Base-by-base conservation (phyloP, 1,284 basidiomycete species). In the Heterobasidion parviporum region DNA sequence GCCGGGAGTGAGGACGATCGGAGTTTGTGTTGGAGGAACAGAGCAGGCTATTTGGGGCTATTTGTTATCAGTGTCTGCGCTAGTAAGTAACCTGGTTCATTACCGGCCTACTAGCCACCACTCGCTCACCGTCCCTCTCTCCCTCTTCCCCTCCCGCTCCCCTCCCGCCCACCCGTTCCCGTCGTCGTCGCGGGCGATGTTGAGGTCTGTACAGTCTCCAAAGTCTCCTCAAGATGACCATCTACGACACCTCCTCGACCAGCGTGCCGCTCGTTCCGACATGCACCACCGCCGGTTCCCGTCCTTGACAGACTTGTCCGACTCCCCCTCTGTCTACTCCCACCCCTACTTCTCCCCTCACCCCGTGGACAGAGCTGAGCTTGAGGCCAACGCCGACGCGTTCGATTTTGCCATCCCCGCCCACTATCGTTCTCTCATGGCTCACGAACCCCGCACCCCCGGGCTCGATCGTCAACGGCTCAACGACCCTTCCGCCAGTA, bases 291-390 rank as follows among this genome's bases (percentile, higher is more conserved):
- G 72, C 64, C 77, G 75, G 54, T 78, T 78, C 62, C 77, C 78
- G 55, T 75, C 80, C 54, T 65, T 79, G 60, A 76, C 82, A 41
- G 76, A 83, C 60, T 76, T 76, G 61, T 75, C 80, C 49, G 84
- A 87, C 67, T 79, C 85, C 56, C 83, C 84, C 62, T 87, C 85
- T 49, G 70, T 86, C 60, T 87, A 88, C 66, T 83, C 78, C 65
- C 78, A 74, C 61, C 63, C 78, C 55, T 74, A 77, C 65, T 80
- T 82, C 66, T 82, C 81, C 47, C 79, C 79, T 48, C 73, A 68
- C 43, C 69, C 72, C 8, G 63, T 64, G 36, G 67, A 71, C 59
- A 61, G 62, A 49, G 57, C 61, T 46, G 63, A 69, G 54, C 54
- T 60, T 51, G 65, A 65, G 55, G 58, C 63, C 44, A 60, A 64